Evolutionary conservation across 2,329 filamentous ascomycete species (phyloP).

Genomic region (Juglanconis oblonga): DNA sequence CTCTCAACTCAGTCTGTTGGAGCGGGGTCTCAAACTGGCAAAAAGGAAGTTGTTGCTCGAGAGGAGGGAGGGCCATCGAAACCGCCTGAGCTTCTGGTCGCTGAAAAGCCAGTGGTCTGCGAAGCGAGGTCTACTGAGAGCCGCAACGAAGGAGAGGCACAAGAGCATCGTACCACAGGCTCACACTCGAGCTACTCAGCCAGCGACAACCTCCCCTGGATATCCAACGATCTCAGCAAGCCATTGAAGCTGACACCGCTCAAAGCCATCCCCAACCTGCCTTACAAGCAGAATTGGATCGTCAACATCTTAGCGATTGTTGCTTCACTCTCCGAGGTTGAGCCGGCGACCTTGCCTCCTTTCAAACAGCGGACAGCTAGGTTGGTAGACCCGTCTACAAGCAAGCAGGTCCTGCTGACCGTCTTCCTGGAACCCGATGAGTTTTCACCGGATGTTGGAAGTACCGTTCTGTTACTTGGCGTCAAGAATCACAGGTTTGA

Average conservation of each 20-base stretch:
- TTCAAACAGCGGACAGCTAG: conserved; percentile 51
- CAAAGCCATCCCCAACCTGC: conserved; percentile 47
- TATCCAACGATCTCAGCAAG: conserved; percentile 37
- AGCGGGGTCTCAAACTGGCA: not conserved
- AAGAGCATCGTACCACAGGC: conserved; percentile 1
- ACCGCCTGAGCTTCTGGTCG: too few relatives aligned
- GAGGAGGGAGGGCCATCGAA: not conserved
- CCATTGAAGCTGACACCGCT: conserved; percentile 52
- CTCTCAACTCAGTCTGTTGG: not conserved
- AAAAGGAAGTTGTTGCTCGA: not conserved
- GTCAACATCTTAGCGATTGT: conserved; percentile 54
- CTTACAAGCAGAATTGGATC: conserved; percentile 57
- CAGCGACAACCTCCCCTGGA: conserved; percentile 30
- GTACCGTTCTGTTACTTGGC: conserved; percentile 48
- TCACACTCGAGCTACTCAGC: not conserved
- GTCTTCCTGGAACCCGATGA: conserved; percentile 51
- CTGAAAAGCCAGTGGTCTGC: not conserved
- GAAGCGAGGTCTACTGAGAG: conserved; percentile 15
- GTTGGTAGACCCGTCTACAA: conserved; percentile 48
- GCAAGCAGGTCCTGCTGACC: conserved; percentile 50
- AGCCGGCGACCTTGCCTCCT: conserved; percentile 45
- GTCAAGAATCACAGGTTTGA: conserved; percentile 59
- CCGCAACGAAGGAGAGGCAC: conserved; percentile 2
- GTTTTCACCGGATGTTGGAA: conserved; percentile 46
- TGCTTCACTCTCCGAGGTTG: conserved; percentile 42